These are phyloP conservation scores for Sphenostylis stenocarpa DNA, from an alignment of 306 rosid species.

Conservation along the genomic window DNA sequence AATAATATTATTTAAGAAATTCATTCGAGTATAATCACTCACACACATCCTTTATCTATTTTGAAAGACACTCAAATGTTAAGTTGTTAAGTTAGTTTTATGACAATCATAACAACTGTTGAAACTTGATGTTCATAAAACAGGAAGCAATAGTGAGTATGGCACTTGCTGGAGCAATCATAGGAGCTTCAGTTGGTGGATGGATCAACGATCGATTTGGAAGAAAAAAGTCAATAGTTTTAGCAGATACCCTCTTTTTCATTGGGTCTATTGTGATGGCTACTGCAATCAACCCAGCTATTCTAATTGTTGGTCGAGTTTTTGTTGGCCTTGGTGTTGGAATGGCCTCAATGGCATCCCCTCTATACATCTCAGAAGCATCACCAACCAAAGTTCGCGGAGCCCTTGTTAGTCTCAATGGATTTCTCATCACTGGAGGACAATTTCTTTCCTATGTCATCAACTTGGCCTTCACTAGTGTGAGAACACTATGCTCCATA, in stretches of 20 bases:
- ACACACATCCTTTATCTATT: not conserved
- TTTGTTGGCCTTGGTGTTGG: slow-evolving; percentile 71
- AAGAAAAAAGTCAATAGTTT: slow-evolving; percentile 41
- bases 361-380: slow-evolving; percentile 70
- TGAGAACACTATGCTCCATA: not conserved
- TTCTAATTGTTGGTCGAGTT: slow-evolving; percentile 53
- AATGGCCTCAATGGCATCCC: slow-evolving; percentile 73
- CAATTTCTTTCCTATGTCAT: slow-evolving; percentile 67
- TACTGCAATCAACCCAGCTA: slow-evolving; percentile 27
- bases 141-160: slow-evolving; percentile 71
- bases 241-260: slow-evolving; percentile 56
- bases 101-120: not conserved
- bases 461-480: slow-evolving; percentile 67
- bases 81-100: not conserved
- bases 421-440: slow-evolving; percentile 69
- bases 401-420: slow-evolving; percentile 68
- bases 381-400: slow-evolving; percentile 69
- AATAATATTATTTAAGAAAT: no score
- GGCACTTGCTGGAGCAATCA: slow-evolving; percentile 68
- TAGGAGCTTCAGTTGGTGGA: slow-evolving; percentile 70
- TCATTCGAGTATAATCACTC: no score
- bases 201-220: slow-evolving; percentile 62
- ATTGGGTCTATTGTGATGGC: slow-evolving; percentile 59
- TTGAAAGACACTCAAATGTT: not conserved
- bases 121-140: not conserved